A percentile compares a stretch with the other conserved stretches of the same genome.
Evolutionary conservation across 2,329 filamentous ascomycete species (phyloP).

Genomic region (Fusarium sarcochroum): DNA sequence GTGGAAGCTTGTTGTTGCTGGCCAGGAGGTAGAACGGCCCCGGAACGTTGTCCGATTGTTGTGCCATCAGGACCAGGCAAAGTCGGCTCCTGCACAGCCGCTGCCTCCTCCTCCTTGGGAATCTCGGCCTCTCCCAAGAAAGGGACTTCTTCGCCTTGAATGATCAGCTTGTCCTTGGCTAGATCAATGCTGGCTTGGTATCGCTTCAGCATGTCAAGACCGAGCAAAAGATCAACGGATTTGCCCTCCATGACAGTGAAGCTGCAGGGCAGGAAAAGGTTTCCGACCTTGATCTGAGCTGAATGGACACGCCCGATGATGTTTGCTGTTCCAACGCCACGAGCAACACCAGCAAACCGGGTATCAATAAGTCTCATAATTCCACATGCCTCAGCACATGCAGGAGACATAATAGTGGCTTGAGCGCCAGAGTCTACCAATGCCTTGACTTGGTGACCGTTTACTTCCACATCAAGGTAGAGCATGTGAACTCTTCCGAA

Average conservation of each 20-base stretch:
- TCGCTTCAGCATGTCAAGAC: slow-evolving; percentile 96
- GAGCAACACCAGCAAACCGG: slow-evolving; percentile 91
- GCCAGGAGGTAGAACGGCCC: slow-evolving; percentile 71
- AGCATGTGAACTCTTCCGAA: slow-evolving; percentile 97
- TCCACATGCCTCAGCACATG: slow-evolving; percentile 89
- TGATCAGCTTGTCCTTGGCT: slow-evolving; percentile 84
- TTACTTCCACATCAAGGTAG: slow-evolving; percentile 96
- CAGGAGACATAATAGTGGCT: slow-evolving; percentile 98
- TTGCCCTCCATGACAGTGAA: slow-evolving; percentile 99
- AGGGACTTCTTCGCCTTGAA: slow-evolving; percentile 88
- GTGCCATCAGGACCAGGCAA: slow-evolving; percentile 90
- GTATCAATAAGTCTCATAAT: slow-evolving; percentile 97
- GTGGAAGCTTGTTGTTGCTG: slow-evolving; percentile 31
- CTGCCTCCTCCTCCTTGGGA: slow-evolving; percentile 85
- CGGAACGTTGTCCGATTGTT: slow-evolving; percentile 85
- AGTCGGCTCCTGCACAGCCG: slow-evolving; percentile 82
- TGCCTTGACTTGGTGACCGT: slow-evolving; percentile 91
- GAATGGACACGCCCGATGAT: slow-evolving; percentile 97
- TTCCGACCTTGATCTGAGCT: slow-evolving; percentile 93
- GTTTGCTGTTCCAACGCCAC: slow-evolving; percentile 92
- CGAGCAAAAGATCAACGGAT: slow-evolving; percentile 91
- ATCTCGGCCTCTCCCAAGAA: slow-evolving; percentile 96
- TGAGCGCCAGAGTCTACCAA: slow-evolving; percentile 98
- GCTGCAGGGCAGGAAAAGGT: slow-evolving; percentile 88
- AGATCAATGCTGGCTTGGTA: slow-evolving; percentile 96